These are phyloP conservation scores for Pseudogymnoascus sp. DNA, from an alignment of 2,329 filamentous ascomycete species.

Conservation along the genomic window DNA sequence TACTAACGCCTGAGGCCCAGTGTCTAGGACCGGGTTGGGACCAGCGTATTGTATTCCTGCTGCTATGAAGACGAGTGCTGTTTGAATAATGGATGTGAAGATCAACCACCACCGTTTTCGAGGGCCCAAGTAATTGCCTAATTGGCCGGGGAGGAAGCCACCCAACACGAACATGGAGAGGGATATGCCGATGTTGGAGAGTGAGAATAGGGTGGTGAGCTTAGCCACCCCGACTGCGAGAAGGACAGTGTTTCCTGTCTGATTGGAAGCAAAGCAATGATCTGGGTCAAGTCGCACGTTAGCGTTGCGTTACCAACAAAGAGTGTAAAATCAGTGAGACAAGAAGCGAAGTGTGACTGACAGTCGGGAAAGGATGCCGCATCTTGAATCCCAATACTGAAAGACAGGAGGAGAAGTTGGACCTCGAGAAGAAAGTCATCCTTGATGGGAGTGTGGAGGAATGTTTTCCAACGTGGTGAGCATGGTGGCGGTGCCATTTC, in stretches of 20 bases:
- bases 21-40: slow-evolving; percentile 29
- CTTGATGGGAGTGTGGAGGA: slow-evolving; percentile 8
- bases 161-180: slow-evolving; percentile 47
- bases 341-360: too few species aligned
- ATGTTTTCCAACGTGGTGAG: not conserved
- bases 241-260: slow-evolving; percentile 57
- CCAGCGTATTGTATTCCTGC: slow-evolving; percentile 38
- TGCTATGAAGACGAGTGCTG: slow-evolving; percentile 43
- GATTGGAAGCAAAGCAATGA: slow-evolving; percentile 54
- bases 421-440: slow-evolving; percentile 22
- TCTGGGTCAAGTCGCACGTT: slow-evolving; percentile 26
- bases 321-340: too few species aligned
- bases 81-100: slow-evolving; percentile 45
- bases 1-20: slow-evolving; percentile 32
- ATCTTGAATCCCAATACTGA: slow-evolving; percentile 33
- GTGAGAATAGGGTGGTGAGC: slow-evolving; percentile 36
- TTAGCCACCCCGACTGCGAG: slow-evolving; percentile 13
- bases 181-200: slow-evolving; percentile 44
- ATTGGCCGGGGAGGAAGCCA: slow-evolving; percentile 47
- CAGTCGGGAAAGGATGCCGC: slow-evolving; percentile 48
- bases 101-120: slow-evolving; percentile 46
- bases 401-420: slow-evolving; percentile 32
- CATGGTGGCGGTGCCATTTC: too few species aligned
- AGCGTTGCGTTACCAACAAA: too few species aligned
- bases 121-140: slow-evolving; percentile 43